Evolutionary conservation across 2,329 filamentous ascomycete genomes (phyloP), one percentile per base, ranked within the genome.

Genomic region (Orbilia oligospora): DNA sequence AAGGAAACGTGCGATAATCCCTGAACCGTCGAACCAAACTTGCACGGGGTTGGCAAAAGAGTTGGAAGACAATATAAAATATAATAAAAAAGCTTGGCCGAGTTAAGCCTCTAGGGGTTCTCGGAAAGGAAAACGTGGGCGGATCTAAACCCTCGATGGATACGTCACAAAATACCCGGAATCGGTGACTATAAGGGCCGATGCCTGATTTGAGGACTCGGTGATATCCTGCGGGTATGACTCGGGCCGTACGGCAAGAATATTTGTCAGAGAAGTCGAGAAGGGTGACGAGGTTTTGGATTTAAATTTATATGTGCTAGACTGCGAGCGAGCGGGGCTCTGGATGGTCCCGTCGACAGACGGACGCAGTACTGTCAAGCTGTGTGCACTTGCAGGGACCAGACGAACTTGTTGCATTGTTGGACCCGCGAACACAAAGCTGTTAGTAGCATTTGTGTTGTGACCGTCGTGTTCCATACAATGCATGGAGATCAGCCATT

Each of bases 111-210:
- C 24, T 58, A n/a, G 9, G 18, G 22, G 41, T 24, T 2, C 16
- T 48, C 38, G 41, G 58, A 55, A 53, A 67, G 30, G 33, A 12
- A 67, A 55, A 44, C 27, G 36, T 44, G 48, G 22, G 33, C 22
- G 38, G 30, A 5, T 14, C n/a, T 30, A 30, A n/a, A 30, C 27
- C 3, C 3, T 30, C 27, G 27, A 30, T 6, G 27, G 27, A 30
- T 3, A 30, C 6, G 27, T 41, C 30, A 58, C 33, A 41, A 41
- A n/a, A 30, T 20, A 24, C 9, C 55, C 55, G 51, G 10, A 20
- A 20, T 27, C 51, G 51, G 51, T 8, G 55, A 58, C 12, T 41
- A 58, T n/a, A 10, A 24, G 30, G 1, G 30, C 33, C 30, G 24
- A 24, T 16, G 10, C 22, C 6, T 30, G 27, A 30, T 30, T 30